A percentile compares a stretch with the other conserved stretches of the same genome.
These are phyloP conservation scores for Scheffersomyces spartinae DNA, from an alignment of 805 yeast genomes.

Conservation along the genomic window DNA sequence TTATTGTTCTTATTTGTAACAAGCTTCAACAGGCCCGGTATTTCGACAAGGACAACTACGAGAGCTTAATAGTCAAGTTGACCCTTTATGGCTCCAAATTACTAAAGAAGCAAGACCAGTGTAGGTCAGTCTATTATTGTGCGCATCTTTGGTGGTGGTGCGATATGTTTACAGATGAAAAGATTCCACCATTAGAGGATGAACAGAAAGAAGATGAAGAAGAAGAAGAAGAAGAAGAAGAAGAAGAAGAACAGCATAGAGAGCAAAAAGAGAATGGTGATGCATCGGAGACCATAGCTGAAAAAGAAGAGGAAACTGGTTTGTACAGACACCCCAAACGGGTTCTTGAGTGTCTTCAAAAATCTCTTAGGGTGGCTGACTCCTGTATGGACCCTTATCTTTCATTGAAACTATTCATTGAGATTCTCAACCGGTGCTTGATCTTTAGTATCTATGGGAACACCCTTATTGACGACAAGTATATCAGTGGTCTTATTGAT, in stretches of 20 bases:
- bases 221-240: conserved; percentile 33
- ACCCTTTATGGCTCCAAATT: conserved; percentile 83
- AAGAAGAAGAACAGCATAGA: conserved; percentile 17
- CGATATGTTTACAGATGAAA: conserved; percentile 29
- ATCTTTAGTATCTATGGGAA: conserved; percentile 80
- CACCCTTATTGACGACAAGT: conserved; percentile 54
- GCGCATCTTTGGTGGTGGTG: conserved; percentile 94
- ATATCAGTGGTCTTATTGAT: conserved; percentile 79
- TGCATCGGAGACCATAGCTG: conserved; percentile 36
- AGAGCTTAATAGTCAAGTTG: conserved; percentile 69
- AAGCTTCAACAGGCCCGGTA: conserved; percentile 31
- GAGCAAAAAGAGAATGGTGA: conserved; percentile 13
- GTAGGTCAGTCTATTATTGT: conserved; percentile 78
- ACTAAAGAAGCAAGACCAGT: conserved; percentile 87
- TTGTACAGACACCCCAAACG: conserved; percentile 45
- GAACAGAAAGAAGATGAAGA: conserved; percentile 9
- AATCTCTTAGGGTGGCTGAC: conserved; percentile 83
- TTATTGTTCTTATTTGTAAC: conserved; percentile 35
- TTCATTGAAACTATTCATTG: conserved; percentile 76
- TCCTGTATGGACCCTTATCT: conserved; percentile 76
- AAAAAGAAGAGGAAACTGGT: conserved; percentile 4
- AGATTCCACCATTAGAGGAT: conserved; percentile 16
- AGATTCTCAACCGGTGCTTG: conserved; percentile 75
- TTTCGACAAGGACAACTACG: conserved; percentile 58
- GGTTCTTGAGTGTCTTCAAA: conserved; percentile 83